A percentile compares a stretch with the other conserved stretches of the same genome.
phyloP scores from a whole-genome alignment of 352 stramenopile species.

The Phytophthora fragariaefolia region DNA sequence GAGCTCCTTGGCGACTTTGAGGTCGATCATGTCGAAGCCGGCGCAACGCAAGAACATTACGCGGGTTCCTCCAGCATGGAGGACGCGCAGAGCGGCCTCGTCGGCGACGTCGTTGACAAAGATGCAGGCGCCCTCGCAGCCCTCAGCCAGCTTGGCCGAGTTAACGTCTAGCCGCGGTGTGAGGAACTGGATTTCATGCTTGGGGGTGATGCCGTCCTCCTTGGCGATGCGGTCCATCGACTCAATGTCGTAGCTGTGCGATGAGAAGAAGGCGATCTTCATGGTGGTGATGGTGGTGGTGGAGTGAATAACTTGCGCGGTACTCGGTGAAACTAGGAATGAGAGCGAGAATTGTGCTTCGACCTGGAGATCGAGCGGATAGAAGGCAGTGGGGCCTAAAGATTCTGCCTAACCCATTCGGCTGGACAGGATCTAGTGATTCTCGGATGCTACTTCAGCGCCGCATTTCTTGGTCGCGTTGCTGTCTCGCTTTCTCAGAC shows the following conservation, averaged over 20 bases:
- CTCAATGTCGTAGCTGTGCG: constrained; percentile 73
- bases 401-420: not conserved
- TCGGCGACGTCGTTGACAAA: constrained; percentile 89
- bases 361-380: not conserved
- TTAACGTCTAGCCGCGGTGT: constrained; percentile 50
- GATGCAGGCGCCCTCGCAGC: constrained; percentile 69
- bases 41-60: constrained; percentile 83
- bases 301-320: not conserved
- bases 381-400: not conserved
- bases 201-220: constrained; percentile 42
- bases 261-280: constrained; percentile 80
- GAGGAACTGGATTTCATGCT: constrained; percentile 66
- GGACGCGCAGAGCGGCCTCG: constrained; percentile 52
- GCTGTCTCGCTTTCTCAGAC: not conserved
- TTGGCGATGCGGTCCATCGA: constrained; percentile 55
- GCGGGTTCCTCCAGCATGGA: constrained; percentile 53
- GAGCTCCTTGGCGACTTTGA: constrained; percentile 65
- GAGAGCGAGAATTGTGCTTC: constrained; percentile 1
- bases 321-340: constrained; percentile 21
- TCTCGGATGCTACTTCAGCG: not conserved
- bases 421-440: too few relatives aligned
- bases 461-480: not conserved
- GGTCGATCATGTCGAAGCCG: constrained; percentile 82
- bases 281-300: too few relatives aligned
- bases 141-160: constrained; percentile 56